Conservation (phyloP, 441 rosid genomes). For the Brassica balearica region DNA sequence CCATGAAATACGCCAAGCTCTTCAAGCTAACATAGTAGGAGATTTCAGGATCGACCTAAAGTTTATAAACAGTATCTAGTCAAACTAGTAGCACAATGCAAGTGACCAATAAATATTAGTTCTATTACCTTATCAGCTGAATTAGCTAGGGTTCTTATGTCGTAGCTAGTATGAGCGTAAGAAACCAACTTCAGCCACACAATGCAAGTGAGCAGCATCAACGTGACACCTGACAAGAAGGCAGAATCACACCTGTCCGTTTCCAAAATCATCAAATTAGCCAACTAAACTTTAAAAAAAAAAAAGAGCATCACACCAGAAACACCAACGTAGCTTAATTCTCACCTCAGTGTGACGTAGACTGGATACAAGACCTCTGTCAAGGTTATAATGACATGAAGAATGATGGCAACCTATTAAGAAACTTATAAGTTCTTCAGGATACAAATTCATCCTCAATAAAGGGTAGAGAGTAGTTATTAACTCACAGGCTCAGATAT, state of each 20-base stretch:
- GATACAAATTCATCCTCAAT: not conserved
- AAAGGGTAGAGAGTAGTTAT: not conserved
- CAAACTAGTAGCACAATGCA: conserved; percentile 5
- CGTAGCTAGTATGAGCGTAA: conserved; percentile 80
- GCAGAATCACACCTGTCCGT: conserved; percentile 86
- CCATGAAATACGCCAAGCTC: conserved; percentile 95
- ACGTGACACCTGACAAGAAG: conserved; percentile 68
- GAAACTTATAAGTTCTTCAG: not conserved
- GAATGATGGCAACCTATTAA: conserved; percentile 61
- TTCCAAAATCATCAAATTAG: conserved; percentile 21
- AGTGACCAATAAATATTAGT: not conserved
- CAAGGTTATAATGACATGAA: conserved; percentile 75
- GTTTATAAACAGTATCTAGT: conserved; percentile 43
- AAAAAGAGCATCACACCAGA: conserved; percentile 19
- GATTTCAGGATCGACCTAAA: conserved; percentile 58
- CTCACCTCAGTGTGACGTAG: conserved; percentile 81
- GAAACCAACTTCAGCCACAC: conserved; percentile 94
- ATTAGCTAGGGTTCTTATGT: conserved; percentile 59
- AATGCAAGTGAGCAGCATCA: conserved; percentile 88
- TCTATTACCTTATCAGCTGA: conserved; percentile 67
- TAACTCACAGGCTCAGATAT: conserved; percentile 74
- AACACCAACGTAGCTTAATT: conserved; percentile 21
- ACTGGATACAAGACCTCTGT: conserved; percentile 83
- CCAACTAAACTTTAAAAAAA: conserved; percentile 3
- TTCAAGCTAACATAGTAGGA: conserved; percentile 62